Evolutionary conservation across 306 rosid species (phyloP).

Genomic region (Rosa chinensis): DNA sequence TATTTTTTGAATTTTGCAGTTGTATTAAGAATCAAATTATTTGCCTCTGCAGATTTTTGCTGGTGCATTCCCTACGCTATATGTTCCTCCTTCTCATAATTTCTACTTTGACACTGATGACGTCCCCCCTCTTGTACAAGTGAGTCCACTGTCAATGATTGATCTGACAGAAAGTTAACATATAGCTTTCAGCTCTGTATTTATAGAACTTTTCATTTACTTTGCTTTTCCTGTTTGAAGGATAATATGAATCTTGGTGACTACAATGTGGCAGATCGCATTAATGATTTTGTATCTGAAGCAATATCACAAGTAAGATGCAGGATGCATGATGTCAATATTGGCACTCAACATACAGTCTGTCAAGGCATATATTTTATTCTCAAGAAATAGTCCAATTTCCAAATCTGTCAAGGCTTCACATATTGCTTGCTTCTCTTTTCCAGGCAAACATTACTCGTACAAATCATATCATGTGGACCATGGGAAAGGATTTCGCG

Average conservation of each 20-base stretch:
- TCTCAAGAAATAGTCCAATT: too few relatives aligned
- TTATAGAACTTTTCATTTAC: not conserved
- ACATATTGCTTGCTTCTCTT: not conserved
- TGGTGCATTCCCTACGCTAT: constrained; percentile 65
- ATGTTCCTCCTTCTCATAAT: constrained; percentile 62
- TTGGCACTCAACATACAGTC: not conserved
- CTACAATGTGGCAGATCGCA: constrained; percentile 67
- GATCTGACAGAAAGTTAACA: constrained; percentile 6
- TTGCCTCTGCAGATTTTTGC: constrained; percentile 47
- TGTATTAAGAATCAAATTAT: not conserved
- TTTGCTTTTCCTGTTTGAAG: constrained; percentile 38
- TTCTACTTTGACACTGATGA: constrained; percentile 68
- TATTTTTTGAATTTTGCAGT: too few relatives aligned
- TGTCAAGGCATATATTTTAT: constrained; percentile 2
- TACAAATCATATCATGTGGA: constrained; percentile 88
- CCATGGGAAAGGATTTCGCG: constrained; percentile 87
- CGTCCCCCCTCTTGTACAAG: constrained; percentile 61
- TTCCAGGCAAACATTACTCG: constrained; percentile 76
- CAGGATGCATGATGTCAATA: not conserved
- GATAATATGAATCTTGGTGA: constrained; percentile 62
- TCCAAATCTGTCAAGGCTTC: constrained; percentile 15
- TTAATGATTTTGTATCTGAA: constrained; percentile 71
- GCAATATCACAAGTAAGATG: constrained; percentile 69
- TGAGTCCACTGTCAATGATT: constrained; percentile 22
- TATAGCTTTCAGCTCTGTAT: not conserved